Evolutionary conservation across 176 grass and related monocot genomes (phyloP).

Genomic region (Rhynchospora tenuis): DNA sequence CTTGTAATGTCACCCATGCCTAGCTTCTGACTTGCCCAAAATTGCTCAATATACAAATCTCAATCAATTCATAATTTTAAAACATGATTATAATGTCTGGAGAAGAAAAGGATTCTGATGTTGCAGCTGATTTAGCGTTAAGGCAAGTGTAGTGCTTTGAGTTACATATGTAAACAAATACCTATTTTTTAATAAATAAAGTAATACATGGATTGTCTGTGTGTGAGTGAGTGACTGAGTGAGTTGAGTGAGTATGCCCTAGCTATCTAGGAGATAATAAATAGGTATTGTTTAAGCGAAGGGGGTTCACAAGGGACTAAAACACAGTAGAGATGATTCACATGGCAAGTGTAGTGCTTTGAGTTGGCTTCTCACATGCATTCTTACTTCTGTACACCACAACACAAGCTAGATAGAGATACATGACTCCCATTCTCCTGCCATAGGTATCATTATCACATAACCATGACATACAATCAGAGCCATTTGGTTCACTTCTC

Average conservation of each 20-base stretch:
- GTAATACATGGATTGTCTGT: neutral
- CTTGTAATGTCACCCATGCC: too few species aligned
- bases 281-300: neutral
- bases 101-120: too few species aligned
- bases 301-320: conserved; percentile 13
- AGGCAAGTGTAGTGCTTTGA: too few species aligned
- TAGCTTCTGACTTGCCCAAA: too few species aligned
- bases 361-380: conserved; percentile 25
- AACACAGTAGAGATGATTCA: conserved; percentile 11
- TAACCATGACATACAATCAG: neutral
- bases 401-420: neutral
- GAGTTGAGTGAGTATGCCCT: neutral
- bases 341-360: conserved; percentile 23
- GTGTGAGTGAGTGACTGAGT: neutral
- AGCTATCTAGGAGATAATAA: neutral
- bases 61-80: neutral
- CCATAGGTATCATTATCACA: neutral
- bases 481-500: neutral
- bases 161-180: neutral
- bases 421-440: neutral
- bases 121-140: too few species aligned
- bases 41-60: neutral
- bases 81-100: neutral
- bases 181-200: neutral
- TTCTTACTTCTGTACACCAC: neutral